These are phyloP conservation scores for Acmispon strigosus DNA, from an alignment of 306 rosid species.

Conservation along the genomic window DNA sequence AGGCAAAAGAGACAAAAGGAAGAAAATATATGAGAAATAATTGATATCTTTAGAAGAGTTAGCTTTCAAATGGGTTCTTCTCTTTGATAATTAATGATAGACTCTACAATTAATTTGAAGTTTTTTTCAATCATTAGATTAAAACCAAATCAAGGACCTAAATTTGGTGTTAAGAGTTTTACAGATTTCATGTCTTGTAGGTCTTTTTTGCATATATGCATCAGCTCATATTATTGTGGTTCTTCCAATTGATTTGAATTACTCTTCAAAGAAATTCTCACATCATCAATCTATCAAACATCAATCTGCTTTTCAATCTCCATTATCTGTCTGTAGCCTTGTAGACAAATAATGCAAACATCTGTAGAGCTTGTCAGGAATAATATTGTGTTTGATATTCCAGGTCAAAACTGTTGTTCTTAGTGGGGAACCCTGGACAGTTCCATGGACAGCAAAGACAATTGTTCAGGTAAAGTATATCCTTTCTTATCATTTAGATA, in stretches of 20 bases:
- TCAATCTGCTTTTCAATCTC: background rate
- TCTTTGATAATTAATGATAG: background rate
- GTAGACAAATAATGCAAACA: background rate
- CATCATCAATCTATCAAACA: background rate
- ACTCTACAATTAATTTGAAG: background rate
- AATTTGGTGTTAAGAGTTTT: too few relatives aligned
- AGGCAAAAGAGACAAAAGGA: background rate
- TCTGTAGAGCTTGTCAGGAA: background rate
- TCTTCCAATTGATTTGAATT: slow-evolving; percentile 6
- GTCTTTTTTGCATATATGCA: background rate
- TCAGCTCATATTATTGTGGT: background rate
- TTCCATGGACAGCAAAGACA: slow-evolving; percentile 55
- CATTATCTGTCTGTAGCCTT: background rate
- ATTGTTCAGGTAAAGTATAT: slow-evolving; percentile 44
- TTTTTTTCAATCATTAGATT: background rate
- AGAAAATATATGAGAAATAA: background rate
- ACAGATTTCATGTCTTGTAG: too few relatives aligned
- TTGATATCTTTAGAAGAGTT: background rate
- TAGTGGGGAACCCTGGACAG: slow-evolving; percentile 42
- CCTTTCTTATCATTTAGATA: slow-evolving; percentile 8
- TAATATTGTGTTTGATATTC: slow-evolving; percentile 16
- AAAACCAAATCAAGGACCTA: too few relatives aligned
- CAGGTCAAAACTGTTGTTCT: slow-evolving; percentile 27
- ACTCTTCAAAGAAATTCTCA: background rate
- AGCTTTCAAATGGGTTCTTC: background rate